phyloP scores from a whole-genome alignment of 2,329 filamentous ascomycete genomes.

The Pseudogymnoascus sp. region DNA sequence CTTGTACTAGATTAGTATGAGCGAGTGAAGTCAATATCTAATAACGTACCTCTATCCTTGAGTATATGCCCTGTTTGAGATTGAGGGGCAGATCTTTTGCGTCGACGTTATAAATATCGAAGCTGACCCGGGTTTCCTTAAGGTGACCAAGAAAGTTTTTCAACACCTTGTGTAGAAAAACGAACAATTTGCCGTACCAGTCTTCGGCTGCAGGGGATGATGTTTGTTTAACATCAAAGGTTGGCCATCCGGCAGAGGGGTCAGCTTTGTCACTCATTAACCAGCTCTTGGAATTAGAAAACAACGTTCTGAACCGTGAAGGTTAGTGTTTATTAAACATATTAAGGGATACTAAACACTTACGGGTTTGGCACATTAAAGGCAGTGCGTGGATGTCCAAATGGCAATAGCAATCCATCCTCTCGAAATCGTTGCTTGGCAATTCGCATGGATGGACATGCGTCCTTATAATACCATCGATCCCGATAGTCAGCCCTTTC shows the following conservation, averaged over 20 bases:
- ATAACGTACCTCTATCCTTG: slow-evolving; percentile 32
- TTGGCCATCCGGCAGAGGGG: slow-evolving; percentile 31
- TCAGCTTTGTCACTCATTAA: slow-evolving; percentile 30
- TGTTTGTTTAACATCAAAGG: slow-evolving; percentile 21
- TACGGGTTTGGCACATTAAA: slow-evolving; percentile 36
- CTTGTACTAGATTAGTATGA: slow-evolving; percentile 17
- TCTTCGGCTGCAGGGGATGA: slow-evolving; percentile 27
- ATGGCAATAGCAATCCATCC: slow-evolving; percentile 35
- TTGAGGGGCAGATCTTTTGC: slow-evolving; percentile 19
- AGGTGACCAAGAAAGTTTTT: slow-evolving; percentile 26
- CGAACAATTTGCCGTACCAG: slow-evolving; percentile 32
- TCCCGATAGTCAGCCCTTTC: slow-evolving; percentile 13
- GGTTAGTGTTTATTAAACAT: slow-evolving; percentile 10
- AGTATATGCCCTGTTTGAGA: slow-evolving; percentile 21
- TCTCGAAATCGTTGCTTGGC: slow-evolving; percentile 26
- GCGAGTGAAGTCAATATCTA: background rate
- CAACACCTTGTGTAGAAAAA: slow-evolving; percentile 27
- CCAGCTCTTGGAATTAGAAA: slow-evolving; percentile 26
- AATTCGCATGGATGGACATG: slow-evolving; percentile 18
- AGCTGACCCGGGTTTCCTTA: slow-evolving; percentile 15
- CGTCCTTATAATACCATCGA: slow-evolving; percentile 9
- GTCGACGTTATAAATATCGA: slow-evolving; percentile 26
- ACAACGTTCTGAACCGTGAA: slow-evolving; percentile 30
- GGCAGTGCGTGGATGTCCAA: slow-evolving; percentile 20
- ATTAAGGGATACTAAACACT: slow-evolving; percentile 16